Percentiles rank a stretch among this genome's conserved stretches.
These are phyloP conservation scores for Sechiopsis laciniata DNA, from an alignment of 306 rosid species.

Conservation along the genomic window DNA sequence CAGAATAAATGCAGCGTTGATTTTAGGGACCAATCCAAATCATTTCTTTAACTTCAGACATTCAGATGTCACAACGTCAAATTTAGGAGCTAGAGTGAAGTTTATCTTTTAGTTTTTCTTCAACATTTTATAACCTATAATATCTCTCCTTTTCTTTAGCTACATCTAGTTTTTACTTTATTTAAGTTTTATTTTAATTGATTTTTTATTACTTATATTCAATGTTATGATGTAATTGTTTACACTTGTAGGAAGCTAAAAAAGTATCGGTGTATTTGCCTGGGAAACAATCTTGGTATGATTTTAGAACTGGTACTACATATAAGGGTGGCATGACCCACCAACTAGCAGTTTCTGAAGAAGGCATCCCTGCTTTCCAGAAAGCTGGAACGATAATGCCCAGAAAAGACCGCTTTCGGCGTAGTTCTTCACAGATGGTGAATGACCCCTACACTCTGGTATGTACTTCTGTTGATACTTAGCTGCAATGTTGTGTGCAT, in stretches of 20 bases:
- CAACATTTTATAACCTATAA: too few relatives aligned
- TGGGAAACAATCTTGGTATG: conserved; percentile 85
- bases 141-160: neutral
- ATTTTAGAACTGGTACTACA: conserved; percentile 56
- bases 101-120: too few relatives aligned
- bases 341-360: conserved; percentile 63
- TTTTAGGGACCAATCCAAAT: too few relatives aligned
- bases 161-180: conserved; percentile 1
- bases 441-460: conserved; percentile 95
- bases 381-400: conserved; percentile 84
- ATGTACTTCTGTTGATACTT: conserved; percentile 27
- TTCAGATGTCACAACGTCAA: too few relatives aligned
- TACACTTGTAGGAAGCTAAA: conserved; percentile 51
- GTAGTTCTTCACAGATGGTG: conserved; percentile 89
- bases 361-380: conserved; percentile 81
- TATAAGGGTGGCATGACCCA: conserved; percentile 73
- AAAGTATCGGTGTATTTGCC: conserved; percentile 77
- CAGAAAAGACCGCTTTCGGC: conserved; percentile 84
- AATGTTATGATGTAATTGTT: conserved; percentile 2
- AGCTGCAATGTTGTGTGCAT: neutral
- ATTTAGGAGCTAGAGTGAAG: too few relatives aligned
- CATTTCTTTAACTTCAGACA: too few relatives aligned
- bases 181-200: conserved; percentile 3
- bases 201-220: conserved; percentile 11
- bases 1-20: too few relatives aligned